These are phyloP conservation scores for Cocos nucifera DNA, from an alignment of 176 grass and related monocot species.

Conservation along the genomic window DNA sequence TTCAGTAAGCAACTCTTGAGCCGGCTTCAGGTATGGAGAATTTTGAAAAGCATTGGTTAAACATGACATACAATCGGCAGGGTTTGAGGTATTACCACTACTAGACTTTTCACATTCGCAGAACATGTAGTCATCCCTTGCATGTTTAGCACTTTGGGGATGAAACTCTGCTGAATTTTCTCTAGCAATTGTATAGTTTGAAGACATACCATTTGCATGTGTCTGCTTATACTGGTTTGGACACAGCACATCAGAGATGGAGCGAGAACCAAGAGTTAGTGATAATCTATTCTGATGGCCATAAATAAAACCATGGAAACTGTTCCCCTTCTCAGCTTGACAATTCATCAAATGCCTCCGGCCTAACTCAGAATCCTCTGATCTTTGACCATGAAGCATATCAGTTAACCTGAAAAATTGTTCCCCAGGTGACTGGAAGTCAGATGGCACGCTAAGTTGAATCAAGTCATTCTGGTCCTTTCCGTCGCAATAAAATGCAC, in stretches of 20 bases:
- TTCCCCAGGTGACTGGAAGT: conserved; percentile 1
- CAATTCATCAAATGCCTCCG: conserved; percentile 13
- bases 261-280: conserved; percentile 40
- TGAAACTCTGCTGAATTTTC: conserved; percentile 1
- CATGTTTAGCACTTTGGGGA: neutral
- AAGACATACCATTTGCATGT: neutral
- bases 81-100: neutral
- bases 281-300: conserved; percentile 18
- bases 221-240: neutral
- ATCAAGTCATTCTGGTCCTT: conserved; percentile 15
- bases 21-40: conserved; percentile 58
- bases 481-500: neutral
- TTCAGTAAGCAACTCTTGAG: conserved; percentile 68
- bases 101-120: neutral
- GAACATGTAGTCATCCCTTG: neutral
- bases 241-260: neutral
- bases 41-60: conserved; percentile 27
- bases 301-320: conserved; percentile 11
- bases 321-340: conserved; percentile 13
- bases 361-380: neutral
- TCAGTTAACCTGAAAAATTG: neutral
- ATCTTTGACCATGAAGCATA: neutral
- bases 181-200: neutral
- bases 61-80: conserved; percentile 4
- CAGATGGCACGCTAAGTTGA: neutral